A percentile compares a stretch with the other conserved stretches of the same genome.
Conservation (phyloP, 1,284 basidiomycete species). For the Sanghuangporus baumii region DNA sequence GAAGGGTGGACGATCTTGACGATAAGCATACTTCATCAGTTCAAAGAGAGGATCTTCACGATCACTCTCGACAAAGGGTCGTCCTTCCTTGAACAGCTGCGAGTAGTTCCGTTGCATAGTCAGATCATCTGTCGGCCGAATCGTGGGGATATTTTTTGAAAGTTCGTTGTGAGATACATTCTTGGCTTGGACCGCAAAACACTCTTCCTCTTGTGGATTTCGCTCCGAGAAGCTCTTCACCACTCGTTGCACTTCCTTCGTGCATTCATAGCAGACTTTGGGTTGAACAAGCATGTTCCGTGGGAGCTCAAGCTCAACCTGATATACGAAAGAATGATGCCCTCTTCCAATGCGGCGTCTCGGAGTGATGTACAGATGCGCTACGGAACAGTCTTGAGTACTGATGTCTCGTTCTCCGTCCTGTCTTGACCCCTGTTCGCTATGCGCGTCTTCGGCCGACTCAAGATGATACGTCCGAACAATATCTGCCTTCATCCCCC, state of each 20-base stretch:
- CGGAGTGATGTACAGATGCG: slow-evolving; percentile 24
- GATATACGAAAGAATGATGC: slow-evolving; percentile 25
- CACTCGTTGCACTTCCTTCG: not conserved
- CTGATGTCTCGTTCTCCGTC: not conserved
- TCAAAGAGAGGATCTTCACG: not conserved
- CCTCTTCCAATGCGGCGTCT: slow-evolving; percentile 20
- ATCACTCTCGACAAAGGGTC: slow-evolving; percentile 8
- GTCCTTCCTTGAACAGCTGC: not conserved
- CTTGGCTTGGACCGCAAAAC: not conserved
- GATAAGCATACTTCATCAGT: not conserved
- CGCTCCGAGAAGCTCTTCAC: not conserved
- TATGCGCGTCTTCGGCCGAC: slow-evolving; percentile 9
- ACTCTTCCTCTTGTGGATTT: not conserved
- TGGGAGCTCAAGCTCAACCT: slow-evolving; percentile 25
- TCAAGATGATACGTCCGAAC: slow-evolving; percentile 19
- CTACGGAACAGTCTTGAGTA: slow-evolving; percentile 14
- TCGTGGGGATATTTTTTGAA: not conserved
- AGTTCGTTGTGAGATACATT: not conserved
- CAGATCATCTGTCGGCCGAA: not conserved
- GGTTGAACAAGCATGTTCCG: slow-evolving; percentile 20
- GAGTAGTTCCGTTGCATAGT: not conserved
- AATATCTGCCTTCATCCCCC: slow-evolving; percentile 13
- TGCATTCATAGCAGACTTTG: slow-evolving; percentile 16
- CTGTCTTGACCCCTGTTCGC: not conserved
- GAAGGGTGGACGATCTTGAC: slow-evolving; percentile 4